Conservation (phyloP, 345 rosid species). For the Heritiera littoralis region DNA sequence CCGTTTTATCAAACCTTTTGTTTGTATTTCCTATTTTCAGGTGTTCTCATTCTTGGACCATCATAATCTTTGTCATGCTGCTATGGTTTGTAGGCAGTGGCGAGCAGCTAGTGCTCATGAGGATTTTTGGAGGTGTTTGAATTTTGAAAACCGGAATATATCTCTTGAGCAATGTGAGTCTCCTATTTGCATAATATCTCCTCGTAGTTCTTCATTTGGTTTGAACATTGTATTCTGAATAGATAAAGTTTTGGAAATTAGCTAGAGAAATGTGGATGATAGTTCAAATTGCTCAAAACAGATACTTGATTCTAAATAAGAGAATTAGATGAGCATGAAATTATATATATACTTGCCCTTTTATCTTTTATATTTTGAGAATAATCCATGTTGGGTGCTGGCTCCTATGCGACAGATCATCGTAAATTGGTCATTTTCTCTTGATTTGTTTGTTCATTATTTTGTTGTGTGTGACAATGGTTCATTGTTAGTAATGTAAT, state of each 20-base stretch:
- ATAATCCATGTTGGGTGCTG: not conserved
- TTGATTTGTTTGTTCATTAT: not conserved
- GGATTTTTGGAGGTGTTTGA: slow-evolving; percentile 92
- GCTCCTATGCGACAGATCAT: not conserved
- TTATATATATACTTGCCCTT: not conserved
- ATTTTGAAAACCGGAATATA: slow-evolving; percentile 76
- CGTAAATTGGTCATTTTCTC: not conserved
- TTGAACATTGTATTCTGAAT: not conserved
- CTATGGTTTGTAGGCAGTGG: slow-evolving; percentile 96
- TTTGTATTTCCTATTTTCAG: slow-evolving; percentile 36
- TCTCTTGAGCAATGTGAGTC: slow-evolving; percentile 86
- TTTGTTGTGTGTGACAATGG: not conserved
- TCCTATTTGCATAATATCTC: not conserved
- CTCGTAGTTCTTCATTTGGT: not conserved
- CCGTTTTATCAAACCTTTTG: not conserved
- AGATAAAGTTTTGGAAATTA: not conserved
- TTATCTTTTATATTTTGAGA: not conserved
- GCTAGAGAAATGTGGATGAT: not conserved
- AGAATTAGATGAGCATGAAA: not conserved
- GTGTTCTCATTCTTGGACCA: slow-evolving; percentile 91
- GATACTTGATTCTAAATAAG: not conserved
- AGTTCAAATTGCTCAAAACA: not conserved
- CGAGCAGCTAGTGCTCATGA: slow-evolving; percentile 91
- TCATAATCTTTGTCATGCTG: slow-evolving; percentile 76
- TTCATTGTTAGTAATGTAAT: not conserved